Evolutionary conservation across 2,329 filamentous ascomycete species (phyloP), one percentile per base, ranked within the genome.

Genomic region (Furcasterigmium furcatum): DNA sequence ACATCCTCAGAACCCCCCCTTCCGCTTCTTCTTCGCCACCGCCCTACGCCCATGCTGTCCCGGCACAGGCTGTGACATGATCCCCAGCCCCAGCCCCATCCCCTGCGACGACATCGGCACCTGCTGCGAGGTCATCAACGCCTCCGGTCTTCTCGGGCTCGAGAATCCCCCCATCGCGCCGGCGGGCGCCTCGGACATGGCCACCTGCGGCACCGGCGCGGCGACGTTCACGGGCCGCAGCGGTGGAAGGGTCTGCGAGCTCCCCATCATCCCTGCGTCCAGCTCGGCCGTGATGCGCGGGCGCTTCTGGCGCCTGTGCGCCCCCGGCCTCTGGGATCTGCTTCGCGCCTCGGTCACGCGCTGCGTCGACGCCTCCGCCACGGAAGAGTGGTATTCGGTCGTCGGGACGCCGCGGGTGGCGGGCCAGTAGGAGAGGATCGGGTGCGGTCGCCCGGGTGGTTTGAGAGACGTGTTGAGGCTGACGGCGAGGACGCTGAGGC

Each of bases 21-120:
- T 68, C 55, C 63, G 68, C 59, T 71, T 75, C 59, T 73, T 73
- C 44, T 59, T 65, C 50, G n/a, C n/a, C n/a, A 60, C 64, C 48
- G 63, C 65, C 41, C 73, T 62, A 51, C 66, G 66, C 21, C 74
- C 74, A 66, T 74, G 75, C 5, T 59, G 52, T 3, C 75, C 75
- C n/a, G 63, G 47, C 13, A 70, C 55, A 9, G 70, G 67, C 53
- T 76, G 73, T 43, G 72, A 74, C 65, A 73, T 73, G n/a, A 64
- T 60, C 43, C 34, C 34, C 4, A 36, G 34, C 30, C 30, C 30
- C 30, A 32, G 5, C 10, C 34, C 34, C n/a, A 36, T 36, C 2
- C 34, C 34, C n/a, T 36, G 68, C 20, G 63, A 65, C 20, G 64
- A 69, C 42, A 50, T 55, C 2, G 59, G 59, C 8, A 52, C 47